Evolutionary conservation across 192 early-diverging fungal species (phyloP), one percentile per base, ranked within the genome.

Genomic region (Rhizoclosmatium globosum): DNA sequence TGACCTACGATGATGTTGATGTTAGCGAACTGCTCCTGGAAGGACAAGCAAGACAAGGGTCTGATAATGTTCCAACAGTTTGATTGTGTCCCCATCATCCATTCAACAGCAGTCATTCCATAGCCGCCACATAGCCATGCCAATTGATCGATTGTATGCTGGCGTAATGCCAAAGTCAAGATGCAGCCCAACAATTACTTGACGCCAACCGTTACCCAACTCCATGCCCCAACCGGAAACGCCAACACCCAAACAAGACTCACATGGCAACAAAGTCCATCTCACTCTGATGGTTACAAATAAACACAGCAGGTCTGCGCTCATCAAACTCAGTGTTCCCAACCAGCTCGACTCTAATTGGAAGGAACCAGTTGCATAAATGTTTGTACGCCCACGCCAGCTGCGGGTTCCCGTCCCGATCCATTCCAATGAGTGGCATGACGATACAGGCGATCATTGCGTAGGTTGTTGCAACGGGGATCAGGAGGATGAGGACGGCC

Each of bases 251-350:
- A 53, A 53, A 47, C 1, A n/a, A 47, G 23, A 42, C 68, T 39
- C 19, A 86, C 85, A 86, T 78, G n/a, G 74, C 39, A 6, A 82
- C 43, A 39, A 93, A 80, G 82, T 97, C 96, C 76, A 96, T 79
- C 45, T 90, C 87, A 64, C 89, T 91, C 77, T 97, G 96, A 81
- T 97, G 96, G 82, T 97, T 97, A 48, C 71, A 71, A 19, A 96
- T 87, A 44, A 90, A 85, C 19, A 96, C 85, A 57, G 89, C 90
- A 4, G 94, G 93, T 3, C 83, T 64, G 17, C 44, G 57, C 3
- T 47, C 80, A n/a, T 75, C 82, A 64, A 74, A n/a, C 87, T 78
- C 57, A 93, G 68, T 68, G 92, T 82, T 60, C 92, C 89, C 68
- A 89, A 74, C 59, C 2, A 74, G 89, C 43, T 90, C 88, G 13